Evolutionary conservation across 208 protist species (phyloP).

Genomic region (Trypanosomatidae sp.): DNA sequence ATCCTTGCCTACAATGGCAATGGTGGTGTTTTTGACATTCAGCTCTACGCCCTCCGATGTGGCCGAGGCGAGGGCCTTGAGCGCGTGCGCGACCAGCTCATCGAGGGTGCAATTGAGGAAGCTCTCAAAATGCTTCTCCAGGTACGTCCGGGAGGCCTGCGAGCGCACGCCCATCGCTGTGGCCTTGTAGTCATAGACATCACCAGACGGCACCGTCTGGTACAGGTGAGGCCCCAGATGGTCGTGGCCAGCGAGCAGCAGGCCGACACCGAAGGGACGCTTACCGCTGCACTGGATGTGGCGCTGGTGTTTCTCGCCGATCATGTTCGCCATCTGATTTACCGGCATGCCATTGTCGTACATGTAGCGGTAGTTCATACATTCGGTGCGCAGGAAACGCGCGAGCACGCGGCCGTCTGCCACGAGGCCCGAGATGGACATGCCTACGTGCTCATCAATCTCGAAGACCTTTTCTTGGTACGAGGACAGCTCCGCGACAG

Average conservation of each 20-base stretch:
- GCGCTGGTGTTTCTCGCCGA: constrained; percentile 95
- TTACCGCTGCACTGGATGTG: constrained; percentile 96
- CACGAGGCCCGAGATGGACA: constrained; percentile 98
- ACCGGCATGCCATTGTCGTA: constrained; percentile 78
- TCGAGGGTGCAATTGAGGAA: constrained; percentile 90
- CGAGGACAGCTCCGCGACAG: constrained; percentile 95
- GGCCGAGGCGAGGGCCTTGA: constrained; percentile 94
- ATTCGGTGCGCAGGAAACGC: constrained; percentile 97
- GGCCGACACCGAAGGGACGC: constrained; percentile 99
- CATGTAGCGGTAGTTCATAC: constrained; percentile 97
- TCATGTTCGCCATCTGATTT: constrained; percentile 71
- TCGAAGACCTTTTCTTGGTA: constrained; percentile 98
- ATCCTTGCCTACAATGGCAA: constrained; percentile 92
- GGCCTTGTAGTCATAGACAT: constrained; percentile 98
- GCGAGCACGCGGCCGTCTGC: constrained; percentile 95
- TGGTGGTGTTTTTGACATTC: constrained; percentile 91
- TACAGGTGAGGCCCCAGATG: constrained; percentile 95
- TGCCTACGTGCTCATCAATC: constrained; percentile 98
- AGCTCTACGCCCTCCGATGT: constrained; percentile 89
- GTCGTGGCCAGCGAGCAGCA: constrained; percentile 97
- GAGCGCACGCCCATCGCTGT: constrained; percentile 99
- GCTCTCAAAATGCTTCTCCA: constrained; percentile 97
- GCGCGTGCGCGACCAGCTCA: constrained; percentile 92
- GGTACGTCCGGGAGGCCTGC: constrained; percentile 98
- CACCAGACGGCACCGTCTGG: constrained; percentile 96